phyloP scores from a whole-genome alignment of 106 monocot species.

The Dendrobium nobile region DNA sequence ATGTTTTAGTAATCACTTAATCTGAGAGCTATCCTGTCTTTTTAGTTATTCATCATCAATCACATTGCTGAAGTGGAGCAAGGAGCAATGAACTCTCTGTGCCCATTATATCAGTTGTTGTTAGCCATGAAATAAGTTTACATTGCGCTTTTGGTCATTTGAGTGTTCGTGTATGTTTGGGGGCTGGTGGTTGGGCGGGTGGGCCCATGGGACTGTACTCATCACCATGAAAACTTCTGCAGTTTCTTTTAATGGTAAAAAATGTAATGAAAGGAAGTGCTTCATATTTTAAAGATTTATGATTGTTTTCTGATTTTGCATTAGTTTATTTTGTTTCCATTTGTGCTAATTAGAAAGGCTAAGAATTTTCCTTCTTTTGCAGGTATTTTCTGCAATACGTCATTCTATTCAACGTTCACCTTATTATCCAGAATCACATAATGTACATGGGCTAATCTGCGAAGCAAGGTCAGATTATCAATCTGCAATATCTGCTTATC shows the following conservation, averaged over 20 bases:
- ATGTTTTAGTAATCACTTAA: background rate
- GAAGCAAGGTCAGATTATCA: constrained; percentile 70
- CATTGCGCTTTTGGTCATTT: background rate
- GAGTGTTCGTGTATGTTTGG: background rate
- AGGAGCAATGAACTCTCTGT: background rate
- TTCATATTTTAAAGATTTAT: background rate
- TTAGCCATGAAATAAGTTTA: background rate
- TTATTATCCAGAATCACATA: constrained; percentile 74
- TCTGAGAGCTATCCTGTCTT: background rate
- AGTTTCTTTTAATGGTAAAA: background rate
- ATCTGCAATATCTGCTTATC: constrained; percentile 66
- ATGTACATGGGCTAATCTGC: constrained; percentile 73
- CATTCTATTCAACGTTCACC: constrained; percentile 86
- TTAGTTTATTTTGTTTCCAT: background rate
- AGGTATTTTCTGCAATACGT: constrained; percentile 68
- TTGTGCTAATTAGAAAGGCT: background rate
- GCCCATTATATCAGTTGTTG: background rate
- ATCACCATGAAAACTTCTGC: background rate
- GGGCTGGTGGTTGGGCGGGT: background rate
- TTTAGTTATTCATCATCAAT: background rate
- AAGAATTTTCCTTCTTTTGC: background rate
- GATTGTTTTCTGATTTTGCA: background rate
- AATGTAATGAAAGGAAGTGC: background rate
- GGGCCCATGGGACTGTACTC: background rate
- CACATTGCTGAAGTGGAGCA: background rate